Base-by-base conservation (phyloP, 179 eudicot species). In the Silene coronaria region DNA sequence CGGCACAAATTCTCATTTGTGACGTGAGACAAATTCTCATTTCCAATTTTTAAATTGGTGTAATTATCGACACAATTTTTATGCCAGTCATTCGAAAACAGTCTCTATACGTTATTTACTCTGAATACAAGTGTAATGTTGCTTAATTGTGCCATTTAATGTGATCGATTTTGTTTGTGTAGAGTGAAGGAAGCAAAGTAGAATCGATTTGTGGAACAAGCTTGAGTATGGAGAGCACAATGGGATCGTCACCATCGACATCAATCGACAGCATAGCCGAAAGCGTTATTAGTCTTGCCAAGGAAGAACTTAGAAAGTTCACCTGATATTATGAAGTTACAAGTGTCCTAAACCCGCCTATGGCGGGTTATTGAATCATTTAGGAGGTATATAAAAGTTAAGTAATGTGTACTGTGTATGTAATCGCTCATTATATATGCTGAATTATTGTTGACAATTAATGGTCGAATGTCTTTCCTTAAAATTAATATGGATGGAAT, bases 131-230 rank as follows among this genome's bases (percentile, higher is more conserved):
- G 55, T 4, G 55, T 48, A 16, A 48, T 48, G 55, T 48, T 13
- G 17, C 3, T 13, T 48, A 48, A 0, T 0, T 34, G 9, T 34
- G 42, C 1, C 42, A 34, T 48, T 13, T 11, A 16, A 0, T 48
- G 4, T 11, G 53, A 48, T 48, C 1, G 4, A 14, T 19, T 64
- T 22, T 17, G 53, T 12, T 36, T 36, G 2, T 26, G 34, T 28
- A 81, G 84, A n/a, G 42, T 74, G 75, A 48, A n/a, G 84, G 70
- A 61, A 62, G 21, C 27, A 69, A 73, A 34, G 76, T 64, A 64
- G 76, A 75, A 45, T 16, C 46, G 13, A 24, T 22, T 53, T 67
- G 45, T 57, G 46, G 58, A n/a, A 62, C 81, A 24, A 14, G 32
- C 11, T 7, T n/a, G 77, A 78, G 81, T 58, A 8, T 23, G 16